A percentile compares a stretch with the other conserved stretches of the same genome.
Evolutionary conservation across 1,139 yeast species (phyloP).

Genomic region (Yamadazyma kanchanaburiensis): DNA sequence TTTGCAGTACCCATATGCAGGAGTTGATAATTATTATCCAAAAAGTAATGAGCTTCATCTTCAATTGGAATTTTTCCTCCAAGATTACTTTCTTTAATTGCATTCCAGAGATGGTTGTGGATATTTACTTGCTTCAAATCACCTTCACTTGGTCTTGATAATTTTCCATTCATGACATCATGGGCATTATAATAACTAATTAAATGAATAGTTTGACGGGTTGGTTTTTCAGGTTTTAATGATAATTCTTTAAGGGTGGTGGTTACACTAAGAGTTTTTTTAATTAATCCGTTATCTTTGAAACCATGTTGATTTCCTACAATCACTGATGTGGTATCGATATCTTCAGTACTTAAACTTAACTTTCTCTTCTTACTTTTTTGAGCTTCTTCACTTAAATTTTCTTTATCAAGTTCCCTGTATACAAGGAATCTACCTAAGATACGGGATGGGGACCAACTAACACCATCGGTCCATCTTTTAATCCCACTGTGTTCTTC

Average conservation of each 20-base stretch:
- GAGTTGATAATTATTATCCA: constrained; percentile 45
- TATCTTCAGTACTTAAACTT: constrained; percentile 12
- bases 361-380: constrained; percentile 22
- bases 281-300: constrained; percentile 73
- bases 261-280: constrained; percentile 72
- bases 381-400: constrained; percentile 4
- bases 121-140: constrained; percentile 51
- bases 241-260: constrained; percentile 35
- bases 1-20: constrained; percentile 28
- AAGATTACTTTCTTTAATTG: constrained; percentile 57
- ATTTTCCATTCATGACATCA: constrained; percentile 60
- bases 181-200: constrained; percentile 75
- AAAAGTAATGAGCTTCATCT: constrained; percentile 50
- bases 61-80: constrained; percentile 55
- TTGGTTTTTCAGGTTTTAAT: constrained; percentile 20
- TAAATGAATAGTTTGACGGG: constrained; percentile 60
- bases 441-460: constrained; percentile 90
- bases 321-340: constrained; percentile 7
- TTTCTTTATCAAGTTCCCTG: constrained; percentile 64
- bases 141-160: constrained; percentile 59
- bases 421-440: constrained; percentile 81
- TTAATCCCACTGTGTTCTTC: constrained; percentile 82
- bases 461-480: constrained; percentile 92
- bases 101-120: constrained; percentile 56
- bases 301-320: constrained; percentile 54